phyloP scores from a whole-genome alignment of 345 rosid species.

The Carallia brachiata region DNA sequence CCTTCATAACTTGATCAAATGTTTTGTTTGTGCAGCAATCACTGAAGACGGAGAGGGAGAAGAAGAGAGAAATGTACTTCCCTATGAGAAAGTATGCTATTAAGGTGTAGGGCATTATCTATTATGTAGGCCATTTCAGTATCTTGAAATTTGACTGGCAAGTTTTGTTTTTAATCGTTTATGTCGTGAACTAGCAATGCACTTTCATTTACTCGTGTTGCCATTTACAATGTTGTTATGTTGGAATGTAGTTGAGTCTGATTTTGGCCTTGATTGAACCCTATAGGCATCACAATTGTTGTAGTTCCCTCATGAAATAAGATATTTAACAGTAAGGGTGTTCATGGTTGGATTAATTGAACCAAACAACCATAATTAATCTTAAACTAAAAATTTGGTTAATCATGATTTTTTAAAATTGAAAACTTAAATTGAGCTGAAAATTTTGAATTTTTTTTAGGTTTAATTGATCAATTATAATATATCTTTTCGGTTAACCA shows the following conservation, averaged over 20 bases:
- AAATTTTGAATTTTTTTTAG: too few relatives aligned
- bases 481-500: too few relatives aligned
- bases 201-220: background rate
- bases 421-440: too few relatives aligned
- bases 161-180: slow-evolving; percentile 2
- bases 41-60: slow-evolving; percentile 77
- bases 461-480: too few relatives aligned
- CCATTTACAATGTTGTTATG: background rate
- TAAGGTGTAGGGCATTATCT: slow-evolving; percentile 52
- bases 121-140: slow-evolving; percentile 4
- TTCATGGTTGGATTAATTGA: too few relatives aligned
- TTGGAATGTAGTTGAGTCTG: background rate
- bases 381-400: too few relatives aligned
- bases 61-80: slow-evolving; percentile 84
- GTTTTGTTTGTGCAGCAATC: slow-evolving; percentile 40
- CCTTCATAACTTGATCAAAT: background rate
- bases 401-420: too few relatives aligned
- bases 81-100: slow-evolving; percentile 91
- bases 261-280: too few relatives aligned
- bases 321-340: too few relatives aligned
- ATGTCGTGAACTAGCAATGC: background rate
- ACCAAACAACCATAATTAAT: too few relatives aligned
- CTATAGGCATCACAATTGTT: too few relatives aligned
- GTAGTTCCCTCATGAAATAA: too few relatives aligned
- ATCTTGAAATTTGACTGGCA: slow-evolving; percentile 9